phyloP scores from a whole-genome alignment of 1,284 basidiomycete species.

The Pterula multifida region DNA sequence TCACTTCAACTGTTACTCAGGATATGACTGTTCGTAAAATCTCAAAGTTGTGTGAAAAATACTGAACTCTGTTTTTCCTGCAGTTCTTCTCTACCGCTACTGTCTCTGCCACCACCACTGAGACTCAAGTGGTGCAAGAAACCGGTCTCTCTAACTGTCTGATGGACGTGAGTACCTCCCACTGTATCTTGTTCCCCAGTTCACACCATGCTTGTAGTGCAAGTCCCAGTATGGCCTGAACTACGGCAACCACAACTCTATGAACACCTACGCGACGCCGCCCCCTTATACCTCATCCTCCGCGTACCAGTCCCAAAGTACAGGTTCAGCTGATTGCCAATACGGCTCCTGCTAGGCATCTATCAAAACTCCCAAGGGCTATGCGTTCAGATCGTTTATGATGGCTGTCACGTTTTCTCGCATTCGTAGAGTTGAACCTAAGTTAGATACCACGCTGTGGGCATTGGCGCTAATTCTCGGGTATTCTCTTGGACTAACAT shows the following conservation, averaged over 20 bases:
- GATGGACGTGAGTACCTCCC: conserved; percentile 23
- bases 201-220: conserved; percentile 28
- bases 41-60: too few species aligned
- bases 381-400: neutral
- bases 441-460: neutral
- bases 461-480: neutral
- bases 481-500: conserved; percentile 1
- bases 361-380: neutral
- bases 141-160: conserved; percentile 44
- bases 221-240: conserved; percentile 42
- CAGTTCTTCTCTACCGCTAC: conserved; percentile 11
- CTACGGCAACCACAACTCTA: conserved; percentile 35
- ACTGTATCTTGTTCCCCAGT: neutral
- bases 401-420: neutral
- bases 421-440: conserved; percentile 2
- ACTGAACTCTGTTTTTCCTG: too few species aligned
- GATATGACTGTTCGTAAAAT: neutral
- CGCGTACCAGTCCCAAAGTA: conserved; percentile 4
- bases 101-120: conserved; percentile 34
- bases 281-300: conserved; percentile 14
- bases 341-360: conserved; percentile 2
- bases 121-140: conserved; percentile 25
- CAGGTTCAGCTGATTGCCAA: conserved; percentile 2
- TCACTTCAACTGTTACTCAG: conserved; percentile 5
- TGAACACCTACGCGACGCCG: conserved; percentile 36